Evolutionary conservation across 306 rosid species (phyloP), one percentile per base, ranked within the genome.

Genomic region (Cucurbita pepo): DNA sequence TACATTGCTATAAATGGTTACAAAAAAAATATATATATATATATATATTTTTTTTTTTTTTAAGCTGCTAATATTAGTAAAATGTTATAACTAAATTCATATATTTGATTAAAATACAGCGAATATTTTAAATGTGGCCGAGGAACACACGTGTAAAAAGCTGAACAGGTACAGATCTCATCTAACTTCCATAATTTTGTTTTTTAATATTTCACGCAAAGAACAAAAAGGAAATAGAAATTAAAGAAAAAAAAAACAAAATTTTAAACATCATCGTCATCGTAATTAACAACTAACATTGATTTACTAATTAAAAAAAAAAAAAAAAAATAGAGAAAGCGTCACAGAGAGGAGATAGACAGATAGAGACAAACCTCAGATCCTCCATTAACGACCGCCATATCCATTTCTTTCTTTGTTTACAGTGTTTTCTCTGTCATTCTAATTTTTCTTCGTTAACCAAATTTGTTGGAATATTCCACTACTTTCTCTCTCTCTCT

Each of bases 321-420:
- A 1, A 52, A 6, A 67, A 14, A 4, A 14, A 34, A 16, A 16
- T 56, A 77, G 69, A 79, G 74, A 21, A 30, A 30, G 37, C 30
- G 34, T 8, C 37, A 60, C 15, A 76, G 51, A 77, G 66, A 77
- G 69, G 69, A 43, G 71, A 43, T 63, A 30, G 30, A 25, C 30
- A 75, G 85, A 85, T 69, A 85, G 75, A 81, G 86, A 87, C 85
- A 86, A 84, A 80, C 45, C 88, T 77, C 71, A 78, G 80, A 87
- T 85, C 87, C 83, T 82, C 19, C 50, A 41, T 78, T 74, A 51
- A 52, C 77, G 52, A 50, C 78, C 74, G 52, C 82, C 67, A 60
- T 74, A 50, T 69, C 73, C 71, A 61, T 71, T 71, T 80, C 81
- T 30, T 30, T 19, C 72, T 56, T 69, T 38, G 36, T 19, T 72